Percentiles rank a stretch among this genome's conserved stretches.
These are phyloP conservation scores for Straminergon stramineum DNA, from an alignment of 225 moss, liverwort and hornwort genomes.

Conservation along the genomic window DNA sequence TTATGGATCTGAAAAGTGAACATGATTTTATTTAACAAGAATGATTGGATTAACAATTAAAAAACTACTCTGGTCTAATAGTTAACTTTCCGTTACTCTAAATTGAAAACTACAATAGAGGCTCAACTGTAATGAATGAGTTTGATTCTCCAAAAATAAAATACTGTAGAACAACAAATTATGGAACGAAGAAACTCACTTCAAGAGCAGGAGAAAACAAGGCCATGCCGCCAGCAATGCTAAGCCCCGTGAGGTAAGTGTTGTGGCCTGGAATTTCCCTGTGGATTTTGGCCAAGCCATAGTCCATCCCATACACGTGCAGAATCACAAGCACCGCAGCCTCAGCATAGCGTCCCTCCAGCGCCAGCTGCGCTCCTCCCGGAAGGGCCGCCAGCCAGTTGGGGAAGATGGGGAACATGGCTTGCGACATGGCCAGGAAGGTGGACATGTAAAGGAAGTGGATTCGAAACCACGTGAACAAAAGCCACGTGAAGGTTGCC, in stretches of 20 bases:
- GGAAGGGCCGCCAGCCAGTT: slow-evolving; percentile 71
- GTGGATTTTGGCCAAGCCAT: slow-evolving; percentile 74
- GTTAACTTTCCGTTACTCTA: not conserved
- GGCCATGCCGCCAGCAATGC: slow-evolving; percentile 82
- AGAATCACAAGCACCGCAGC: slow-evolving; percentile 47
- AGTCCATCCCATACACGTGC: slow-evolving; percentile 88
- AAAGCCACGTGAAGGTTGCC: slow-evolving; percentile 86
- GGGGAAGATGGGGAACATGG: slow-evolving; percentile 78
- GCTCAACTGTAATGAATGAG: not conserved
- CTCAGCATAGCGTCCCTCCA: slow-evolving; percentile 48
- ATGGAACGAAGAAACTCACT: not conserved
- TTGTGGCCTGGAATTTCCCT: slow-evolving; percentile 85
- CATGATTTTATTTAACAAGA: too few relatives aligned
- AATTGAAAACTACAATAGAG: not conserved
- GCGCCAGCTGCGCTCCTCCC: slow-evolving; percentile 57
- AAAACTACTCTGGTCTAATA: not conserved
- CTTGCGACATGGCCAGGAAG: slow-evolving; percentile 70
- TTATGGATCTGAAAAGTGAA: not conserved
- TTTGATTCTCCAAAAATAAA: not conserved
- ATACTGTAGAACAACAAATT: not conserved
- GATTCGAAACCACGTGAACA: slow-evolving; percentile 72
- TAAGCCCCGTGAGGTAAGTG: slow-evolving; percentile 72
- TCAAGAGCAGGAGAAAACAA: slow-evolving; percentile 47
- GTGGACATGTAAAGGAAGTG: slow-evolving; percentile 86
- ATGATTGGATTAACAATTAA: not conserved